These are phyloP conservation scores for Erythrobasidium hasegawianum DNA, from an alignment of 1,284 basidiomycete genomes.

Conservation along the genomic window DNA sequence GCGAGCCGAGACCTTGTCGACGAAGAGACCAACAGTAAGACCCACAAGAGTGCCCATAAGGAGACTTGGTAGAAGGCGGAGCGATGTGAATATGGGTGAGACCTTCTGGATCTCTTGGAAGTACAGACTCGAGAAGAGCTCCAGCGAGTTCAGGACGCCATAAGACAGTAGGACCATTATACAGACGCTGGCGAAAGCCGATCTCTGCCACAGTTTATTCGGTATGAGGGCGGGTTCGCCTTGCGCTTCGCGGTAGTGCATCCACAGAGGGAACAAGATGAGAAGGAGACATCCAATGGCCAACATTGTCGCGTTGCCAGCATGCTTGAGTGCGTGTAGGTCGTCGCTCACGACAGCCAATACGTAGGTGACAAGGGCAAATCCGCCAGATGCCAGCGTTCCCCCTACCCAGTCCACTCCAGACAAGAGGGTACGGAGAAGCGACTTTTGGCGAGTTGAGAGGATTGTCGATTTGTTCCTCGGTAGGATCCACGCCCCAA, in stretches of 20 bases:
- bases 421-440: not conserved
- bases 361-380: not conserved
- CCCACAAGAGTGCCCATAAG: not conserved
- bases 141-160: not conserved
- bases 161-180: not conserved
- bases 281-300: not conserved
- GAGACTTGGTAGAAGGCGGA: not conserved
- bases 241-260: conserved; percentile 5
- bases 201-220: not conserved
- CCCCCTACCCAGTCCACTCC: conserved; percentile 1
- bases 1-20: conserved; percentile 1
- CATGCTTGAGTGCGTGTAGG: not conserved
- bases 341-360: not conserved
- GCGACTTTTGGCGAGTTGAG: not conserved
- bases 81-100: not conserved
- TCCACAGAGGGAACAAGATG: not conserved
- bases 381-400: not conserved
- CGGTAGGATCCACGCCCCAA: not conserved
- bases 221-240: not conserved
- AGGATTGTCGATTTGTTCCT: not conserved
- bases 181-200: not conserved
- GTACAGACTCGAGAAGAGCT: not conserved
- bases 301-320: not conserved
- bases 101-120: not conserved
- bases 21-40: conserved; percentile 1